Percentiles rank a stretch among this genome's conserved stretches.
Evolutionary conservation across 192 early-diverging fungal genomes (phyloP).

Genomic region (Coemansia javaensis): DNA sequence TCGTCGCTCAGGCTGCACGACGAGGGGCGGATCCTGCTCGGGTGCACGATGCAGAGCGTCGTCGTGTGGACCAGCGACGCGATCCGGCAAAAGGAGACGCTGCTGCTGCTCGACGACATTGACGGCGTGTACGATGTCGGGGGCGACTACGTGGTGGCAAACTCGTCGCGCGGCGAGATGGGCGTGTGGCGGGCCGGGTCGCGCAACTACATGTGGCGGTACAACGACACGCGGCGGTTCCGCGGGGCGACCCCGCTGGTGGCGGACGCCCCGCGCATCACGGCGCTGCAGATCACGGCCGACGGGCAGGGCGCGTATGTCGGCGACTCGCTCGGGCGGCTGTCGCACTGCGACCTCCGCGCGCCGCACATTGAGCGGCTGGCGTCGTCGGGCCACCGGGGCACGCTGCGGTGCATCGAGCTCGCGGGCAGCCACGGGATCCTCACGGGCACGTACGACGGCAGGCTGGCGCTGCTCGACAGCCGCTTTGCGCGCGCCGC

Average conservation of each 20-base stretch:
- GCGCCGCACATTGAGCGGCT: constrained; percentile 16
- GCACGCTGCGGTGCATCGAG: constrained; percentile 20
- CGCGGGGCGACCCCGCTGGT: background rate
- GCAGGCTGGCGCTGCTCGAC: constrained; percentile 17
- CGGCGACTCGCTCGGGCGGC: constrained; percentile 10
- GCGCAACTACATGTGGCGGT: constrained; percentile 41
- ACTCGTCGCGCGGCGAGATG: constrained; percentile 21
- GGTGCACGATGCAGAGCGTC: constrained; percentile 16
- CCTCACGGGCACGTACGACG: constrained; percentile 21
- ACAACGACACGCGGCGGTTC: constrained; percentile 38
- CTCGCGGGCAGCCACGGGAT: constrained; percentile 3
- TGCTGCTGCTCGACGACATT: constrained; percentile 27
- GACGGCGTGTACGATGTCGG: constrained; percentile 41
- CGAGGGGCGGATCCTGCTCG: constrained; percentile 34
- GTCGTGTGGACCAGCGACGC: constrained; percentile 20
- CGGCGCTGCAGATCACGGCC: constrained; percentile 19
- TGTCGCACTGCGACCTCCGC: constrained; percentile 37
- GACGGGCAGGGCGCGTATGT: constrained; percentile 16
- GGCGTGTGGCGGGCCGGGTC: constrained; percentile 43
- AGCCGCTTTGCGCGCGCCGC: constrained; percentile 12
- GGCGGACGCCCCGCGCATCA: constrained; percentile 1
- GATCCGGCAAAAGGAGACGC: constrained; percentile 22
- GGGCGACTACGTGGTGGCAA: constrained; percentile 37
- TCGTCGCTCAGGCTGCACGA: constrained; percentile 25
- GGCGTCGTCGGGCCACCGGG: background rate